Conservation (phyloP, 2,329 filamentous ascomycete species). For the Exophiala viscosa region DNA sequence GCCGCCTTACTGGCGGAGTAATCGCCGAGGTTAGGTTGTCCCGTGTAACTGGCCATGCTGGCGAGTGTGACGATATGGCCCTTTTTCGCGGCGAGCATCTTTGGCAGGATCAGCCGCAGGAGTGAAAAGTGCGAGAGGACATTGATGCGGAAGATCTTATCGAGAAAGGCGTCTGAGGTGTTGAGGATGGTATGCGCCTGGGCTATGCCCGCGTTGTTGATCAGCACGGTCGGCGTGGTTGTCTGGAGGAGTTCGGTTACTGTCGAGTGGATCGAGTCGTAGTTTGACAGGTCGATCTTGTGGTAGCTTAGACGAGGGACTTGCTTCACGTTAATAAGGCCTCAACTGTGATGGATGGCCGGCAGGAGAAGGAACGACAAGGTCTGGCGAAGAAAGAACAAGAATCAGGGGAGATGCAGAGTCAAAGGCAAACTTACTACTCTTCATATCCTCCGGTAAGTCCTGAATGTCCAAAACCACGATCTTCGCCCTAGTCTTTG, state of each 20-base stretch:
- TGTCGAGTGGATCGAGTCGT: conserved; percentile 53
- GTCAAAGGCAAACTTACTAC: conserved; percentile 14
- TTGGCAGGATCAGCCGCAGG: conserved; percentile 62
- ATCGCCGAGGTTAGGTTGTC: conserved; percentile 62
- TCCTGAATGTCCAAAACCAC: conserved; percentile 64
- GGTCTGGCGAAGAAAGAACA: neutral
- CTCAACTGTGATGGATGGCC: neutral
- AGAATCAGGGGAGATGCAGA: neutral
- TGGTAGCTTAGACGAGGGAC: conserved; percentile 13
- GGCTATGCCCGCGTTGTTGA: conserved; percentile 67
- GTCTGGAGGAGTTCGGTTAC: conserved; percentile 51
- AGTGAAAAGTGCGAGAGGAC: conserved; percentile 64
- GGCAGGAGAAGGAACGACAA: neutral
- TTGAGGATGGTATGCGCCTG: conserved; percentile 59
- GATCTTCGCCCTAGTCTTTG: conserved; percentile 59
- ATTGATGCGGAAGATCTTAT: conserved; percentile 69
- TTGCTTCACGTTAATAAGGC: neutral
- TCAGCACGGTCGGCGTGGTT: conserved; percentile 60
- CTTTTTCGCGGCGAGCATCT: conserved; percentile 61
- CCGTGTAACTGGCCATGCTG: conserved; percentile 58
- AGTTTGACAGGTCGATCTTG: conserved; percentile 58
- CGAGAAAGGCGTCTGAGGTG: conserved; percentile 55
- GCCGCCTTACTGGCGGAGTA: conserved; percentile 66
- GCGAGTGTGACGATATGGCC: conserved; percentile 70
- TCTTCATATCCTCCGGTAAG: conserved; percentile 24